Evolutionary conservation across 2,329 filamentous ascomycete species (phyloP).

Genomic region (Penicillium sclerotiorum): DNA sequence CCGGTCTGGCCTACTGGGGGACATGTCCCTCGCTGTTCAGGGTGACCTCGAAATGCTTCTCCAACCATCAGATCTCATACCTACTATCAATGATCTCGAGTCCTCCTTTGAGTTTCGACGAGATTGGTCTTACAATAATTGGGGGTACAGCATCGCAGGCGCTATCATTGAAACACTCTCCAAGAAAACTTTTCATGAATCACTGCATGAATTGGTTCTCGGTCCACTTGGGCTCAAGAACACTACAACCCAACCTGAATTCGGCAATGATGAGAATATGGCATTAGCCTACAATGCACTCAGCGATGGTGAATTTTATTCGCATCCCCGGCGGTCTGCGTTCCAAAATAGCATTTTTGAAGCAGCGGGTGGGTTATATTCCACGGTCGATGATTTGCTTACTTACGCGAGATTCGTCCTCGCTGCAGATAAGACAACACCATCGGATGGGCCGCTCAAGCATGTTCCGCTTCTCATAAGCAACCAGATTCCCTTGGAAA

Average conservation of each 20-base stretch:
- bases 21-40: not conserved
- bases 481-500: not conserved
- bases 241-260: not conserved
- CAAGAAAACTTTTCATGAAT: not conserved
- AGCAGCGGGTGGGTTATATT: not conserved
- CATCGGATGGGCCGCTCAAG: not conserved
- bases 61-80: not conserved
- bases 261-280: not conserved
- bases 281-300: not conserved
- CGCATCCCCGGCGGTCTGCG: too few relatives aligned
- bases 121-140: not conserved
- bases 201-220: not conserved
- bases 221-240: not conserved
- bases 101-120: not conserved
- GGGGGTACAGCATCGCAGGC: not conserved
- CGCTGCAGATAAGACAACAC: not conserved
- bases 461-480: not conserved
- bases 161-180: not conserved
- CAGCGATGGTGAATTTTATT: not conserved
- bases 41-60: not conserved
- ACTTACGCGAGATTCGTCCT: not conserved
- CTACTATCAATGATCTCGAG: not conserved
- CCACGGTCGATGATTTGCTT: not conserved
- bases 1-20: not conserved
- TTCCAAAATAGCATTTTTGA: not conserved